Evolutionary conservation across 148 eudicot genomes (phyloP).

Genomic region (Rhododendron mucronatum): DNA sequence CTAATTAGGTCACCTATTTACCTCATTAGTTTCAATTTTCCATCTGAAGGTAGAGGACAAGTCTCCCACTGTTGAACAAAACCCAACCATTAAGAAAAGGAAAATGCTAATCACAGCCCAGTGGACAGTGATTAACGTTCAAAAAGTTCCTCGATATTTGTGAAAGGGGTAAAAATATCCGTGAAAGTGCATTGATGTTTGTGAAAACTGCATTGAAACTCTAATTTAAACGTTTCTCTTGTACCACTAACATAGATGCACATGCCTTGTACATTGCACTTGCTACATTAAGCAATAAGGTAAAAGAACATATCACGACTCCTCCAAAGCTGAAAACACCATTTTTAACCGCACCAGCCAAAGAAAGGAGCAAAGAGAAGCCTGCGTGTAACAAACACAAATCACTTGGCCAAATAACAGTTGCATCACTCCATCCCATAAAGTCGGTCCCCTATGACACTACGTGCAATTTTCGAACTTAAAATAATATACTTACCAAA

Average conservation of each 20-base stretch:
- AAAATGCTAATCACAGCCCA: background rate
- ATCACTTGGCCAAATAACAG: background rate
- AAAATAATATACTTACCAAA: too few relatives aligned
- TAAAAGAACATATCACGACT: background rate
- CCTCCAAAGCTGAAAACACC: background rate
- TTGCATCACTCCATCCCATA: too few relatives aligned
- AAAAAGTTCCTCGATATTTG: background rate
- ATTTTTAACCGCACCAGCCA: background rate
- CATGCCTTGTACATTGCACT: background rate
- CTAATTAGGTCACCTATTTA: background rate
- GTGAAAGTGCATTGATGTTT: too few relatives aligned
- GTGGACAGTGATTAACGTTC: background rate
- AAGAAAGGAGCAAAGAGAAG: background rate
- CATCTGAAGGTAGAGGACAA: background rate
- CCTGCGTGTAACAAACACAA: background rate
- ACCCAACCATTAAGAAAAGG: background rate
- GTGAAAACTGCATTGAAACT: too few relatives aligned
- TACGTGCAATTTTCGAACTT: too few relatives aligned
- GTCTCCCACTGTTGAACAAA: background rate
- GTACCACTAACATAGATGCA: background rate
- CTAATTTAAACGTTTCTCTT: background rate
- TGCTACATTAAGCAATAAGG: background rate
- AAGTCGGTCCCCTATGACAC: too few relatives aligned
- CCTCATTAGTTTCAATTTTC: background rate
- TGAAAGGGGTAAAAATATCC: too few relatives aligned